Conservation (phyloP, 305 asterid genomes). For the Fraxinus floribunda region DNA sequence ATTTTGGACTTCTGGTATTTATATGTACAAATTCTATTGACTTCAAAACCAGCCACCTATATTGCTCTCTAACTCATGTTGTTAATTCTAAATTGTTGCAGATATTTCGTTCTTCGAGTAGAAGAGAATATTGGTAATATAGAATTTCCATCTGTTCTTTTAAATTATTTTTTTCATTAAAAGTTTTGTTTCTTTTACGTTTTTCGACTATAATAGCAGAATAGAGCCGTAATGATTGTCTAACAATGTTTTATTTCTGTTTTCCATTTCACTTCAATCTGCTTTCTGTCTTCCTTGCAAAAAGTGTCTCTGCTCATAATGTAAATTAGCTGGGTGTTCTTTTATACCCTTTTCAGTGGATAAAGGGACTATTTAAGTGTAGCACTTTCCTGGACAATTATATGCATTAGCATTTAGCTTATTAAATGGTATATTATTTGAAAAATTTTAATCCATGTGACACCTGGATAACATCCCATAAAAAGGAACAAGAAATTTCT, state of each 20-base stretch:
- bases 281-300: not conserved
- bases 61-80: slow-evolving; percentile 14
- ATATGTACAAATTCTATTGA: not conserved
- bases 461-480: not conserved
- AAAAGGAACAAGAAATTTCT: not conserved
- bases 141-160: slow-evolving; percentile 21
- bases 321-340: not conserved
- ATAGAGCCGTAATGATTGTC: not conserved
- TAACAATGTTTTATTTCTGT: not conserved
- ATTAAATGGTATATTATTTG: not conserved
- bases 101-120: slow-evolving; percentile 89
- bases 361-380: not conserved
- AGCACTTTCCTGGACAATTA: not conserved
- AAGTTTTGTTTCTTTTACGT: slow-evolving; percentile 5
- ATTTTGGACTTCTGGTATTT: slow-evolving; percentile 20
- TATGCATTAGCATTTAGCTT: not conserved
- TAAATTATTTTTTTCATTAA: slow-evolving; percentile 7
- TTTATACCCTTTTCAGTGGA: not conserved
- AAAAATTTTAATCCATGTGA: not conserved
- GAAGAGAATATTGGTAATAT: slow-evolving; percentile 88
- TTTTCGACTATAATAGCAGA: not conserved
- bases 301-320: not conserved
- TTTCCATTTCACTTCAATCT: not conserved
- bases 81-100: slow-evolving; percentile 41
- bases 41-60: not conserved